Evolutionary conservation across 495 filamentous ascomycete species (phyloP), one percentile per base, ranked within the genome.

Genomic region (Cairneyella variabilis): DNA sequence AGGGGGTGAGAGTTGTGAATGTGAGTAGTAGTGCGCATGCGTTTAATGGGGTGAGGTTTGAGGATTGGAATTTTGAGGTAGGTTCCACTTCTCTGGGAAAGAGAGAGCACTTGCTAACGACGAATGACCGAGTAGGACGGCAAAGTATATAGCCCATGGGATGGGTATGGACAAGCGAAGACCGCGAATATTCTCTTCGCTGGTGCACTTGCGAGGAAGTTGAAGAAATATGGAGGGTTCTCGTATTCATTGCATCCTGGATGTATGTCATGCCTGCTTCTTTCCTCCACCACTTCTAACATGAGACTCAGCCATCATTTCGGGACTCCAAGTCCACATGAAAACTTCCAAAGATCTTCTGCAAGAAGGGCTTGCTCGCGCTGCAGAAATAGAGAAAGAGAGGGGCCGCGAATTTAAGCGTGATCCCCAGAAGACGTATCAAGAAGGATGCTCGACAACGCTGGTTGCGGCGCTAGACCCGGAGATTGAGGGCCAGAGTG

Each of bases 111-210:
- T 8, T 41, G 6, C 38, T 8, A 41, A 7, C 17, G 14, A 16
- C 16, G 7, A 41, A 65, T 42, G 39, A n/a, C n/a, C n/a, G 28
- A n/a, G 2, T 27, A 52, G 60, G 62, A 77, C 21, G 81, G 80
- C 2, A 60, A 64, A 18, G 37, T 17, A 43, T 78, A 76, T 60
- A 66, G 63, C 48, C 66, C 66, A n/a, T 75, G 68, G 54, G 60
- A 58, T 3, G 65, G 71, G 9, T 85, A 85, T 62, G 78, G 72
- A 12, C 76, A 79, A 34, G 71, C 73, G 4, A 84, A 85, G 65
- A 74, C 69, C 14, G 80, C 81, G 10, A 79, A 77, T 61, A 74
- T 83, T 50, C 70, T 84, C 17, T 81, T 74, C 51, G 64, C 79
- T 6, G 63, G 76, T 2, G 72, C 70, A 32, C 71, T 85, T 1